Percentiles rank a stretch among this genome's conserved stretches.
Evolutionary conservation across 2,329 filamentous ascomycete species (phyloP).

Genomic region (Ophidiomyces ophidiicola): DNA sequence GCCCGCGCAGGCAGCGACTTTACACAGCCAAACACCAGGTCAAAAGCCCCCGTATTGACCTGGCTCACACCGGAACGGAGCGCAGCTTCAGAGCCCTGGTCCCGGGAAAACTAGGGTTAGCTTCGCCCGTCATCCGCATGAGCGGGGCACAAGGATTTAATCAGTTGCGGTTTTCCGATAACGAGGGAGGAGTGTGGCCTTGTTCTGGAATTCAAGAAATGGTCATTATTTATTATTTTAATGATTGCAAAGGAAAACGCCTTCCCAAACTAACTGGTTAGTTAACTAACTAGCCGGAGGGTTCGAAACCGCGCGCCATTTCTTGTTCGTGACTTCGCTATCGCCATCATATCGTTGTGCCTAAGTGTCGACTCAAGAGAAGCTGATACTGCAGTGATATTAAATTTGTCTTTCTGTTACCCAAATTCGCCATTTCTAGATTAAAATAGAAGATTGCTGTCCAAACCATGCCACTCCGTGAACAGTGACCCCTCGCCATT

Average conservation of each 20-base stretch:
- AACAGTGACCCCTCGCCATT: background rate
- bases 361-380: too few species aligned
- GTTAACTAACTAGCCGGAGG: background rate
- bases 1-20: too few species aligned
- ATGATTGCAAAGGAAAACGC: background rate
- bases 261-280: background rate
- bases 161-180: background rate
- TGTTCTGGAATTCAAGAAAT: background rate
- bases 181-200: background rate
- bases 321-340: conserved; percentile 1
- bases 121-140: too few species aligned
- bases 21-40: too few species aligned
- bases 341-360: too few species aligned
- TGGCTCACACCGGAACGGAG: too few species aligned
- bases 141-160: conserved; percentile 6
- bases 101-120: too few species aligned
- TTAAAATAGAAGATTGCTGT: background rate
- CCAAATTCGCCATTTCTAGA: too few species aligned
- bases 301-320: conserved; percentile 4
- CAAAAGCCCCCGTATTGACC: too few species aligned
- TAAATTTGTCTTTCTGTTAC: background rate
- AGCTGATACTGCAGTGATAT: too few species aligned
- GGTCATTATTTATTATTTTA: background rate
- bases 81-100: too few species aligned
- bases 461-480: background rate